Evolutionary conservation across 371 early-diverging fungal genomes (phyloP).

Genomic region (Lichtheimia corymbifera): DNA sequence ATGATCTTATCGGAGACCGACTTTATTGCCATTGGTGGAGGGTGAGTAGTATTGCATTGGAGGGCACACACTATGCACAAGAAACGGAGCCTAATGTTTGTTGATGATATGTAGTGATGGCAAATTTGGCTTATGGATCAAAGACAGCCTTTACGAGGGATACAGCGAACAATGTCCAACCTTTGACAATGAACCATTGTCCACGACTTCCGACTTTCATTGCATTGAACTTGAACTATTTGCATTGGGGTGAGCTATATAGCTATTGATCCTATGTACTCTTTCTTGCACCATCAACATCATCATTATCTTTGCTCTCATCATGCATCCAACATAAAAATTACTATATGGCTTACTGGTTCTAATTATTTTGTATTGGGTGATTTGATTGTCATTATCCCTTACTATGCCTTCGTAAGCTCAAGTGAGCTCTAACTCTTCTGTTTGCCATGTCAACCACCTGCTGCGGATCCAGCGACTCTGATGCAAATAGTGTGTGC

Average conservation of each 20-base stretch:
- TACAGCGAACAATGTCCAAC: conserved; percentile 81
- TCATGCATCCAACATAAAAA: no score
- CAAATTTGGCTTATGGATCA: conserved; percentile 90
- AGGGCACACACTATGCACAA: background rate
- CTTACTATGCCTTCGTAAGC: no score
- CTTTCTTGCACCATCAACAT: no score
- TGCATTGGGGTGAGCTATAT: background rate
- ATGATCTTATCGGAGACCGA: conserved; percentile 79
- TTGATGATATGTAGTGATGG: conserved; percentile 64
- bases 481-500: no score
- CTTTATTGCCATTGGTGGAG: conserved; percentile 91
- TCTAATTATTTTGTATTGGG: no score
- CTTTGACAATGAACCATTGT: conserved; percentile 80
- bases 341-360: no score
- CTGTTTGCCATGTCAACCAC: no score
- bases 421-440: no score
- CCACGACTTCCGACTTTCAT: conserved; percentile 33
- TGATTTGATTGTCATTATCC: no score
- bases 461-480: no score
- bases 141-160: conserved; percentile 85
- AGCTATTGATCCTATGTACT: no score
- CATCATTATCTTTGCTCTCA: no score
- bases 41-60: conserved; percentile 52
- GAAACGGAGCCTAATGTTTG: background rate
- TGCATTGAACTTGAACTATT: conserved; percentile 40